A percentile compares a stretch with the other conserved stretches of the same genome.
Conservation (phyloP, 768 basidiomycete species). For the Coprinopsis cinerea region DNA sequence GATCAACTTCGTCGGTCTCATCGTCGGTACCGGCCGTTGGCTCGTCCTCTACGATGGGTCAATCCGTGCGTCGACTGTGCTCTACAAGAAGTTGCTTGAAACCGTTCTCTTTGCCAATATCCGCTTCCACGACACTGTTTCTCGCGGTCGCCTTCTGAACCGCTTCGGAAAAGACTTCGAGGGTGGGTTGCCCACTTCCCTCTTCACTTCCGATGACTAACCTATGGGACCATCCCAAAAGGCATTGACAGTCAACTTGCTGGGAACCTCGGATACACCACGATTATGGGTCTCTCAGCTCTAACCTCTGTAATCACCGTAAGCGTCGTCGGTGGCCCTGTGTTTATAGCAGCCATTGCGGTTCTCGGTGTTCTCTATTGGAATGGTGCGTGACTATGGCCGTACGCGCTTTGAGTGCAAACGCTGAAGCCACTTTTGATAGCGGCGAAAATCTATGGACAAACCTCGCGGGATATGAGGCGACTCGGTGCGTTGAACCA, state of each 20-base stretch:
- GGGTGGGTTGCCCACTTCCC: constrained; percentile 26
- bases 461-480: constrained; percentile 84
- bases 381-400: constrained; percentile 45
- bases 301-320: constrained; percentile 68
- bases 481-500: constrained; percentile 48
- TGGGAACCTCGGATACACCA: constrained; percentile 79
- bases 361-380: constrained; percentile 62
- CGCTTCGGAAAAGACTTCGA: constrained; percentile 91
- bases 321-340: constrained; percentile 70
- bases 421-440: constrained; percentile 12
- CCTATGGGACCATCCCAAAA: constrained; percentile 20
- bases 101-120: constrained; percentile 82
- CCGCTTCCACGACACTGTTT: constrained; percentile 90
- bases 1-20: constrained; percentile 34
- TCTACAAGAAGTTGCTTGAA: constrained; percentile 75
- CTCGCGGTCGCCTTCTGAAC: constrained; percentile 77
- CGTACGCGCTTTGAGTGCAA: too few species aligned
- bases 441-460: constrained; percentile 35
- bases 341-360: constrained; percentile 59
- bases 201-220: constrained; percentile 12
- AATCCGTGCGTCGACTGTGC: constrained; percentile 73
- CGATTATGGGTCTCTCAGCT: constrained; percentile 65
- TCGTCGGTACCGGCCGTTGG: constrained; percentile 56
- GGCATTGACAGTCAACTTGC: constrained; percentile 80
- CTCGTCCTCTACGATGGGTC: constrained; percentile 77